Percentiles rank a stretch among this genome's conserved stretches.
phyloP scores from a whole-genome alignment of 805 yeast genomes.

The Ogataea angusta region DNA sequence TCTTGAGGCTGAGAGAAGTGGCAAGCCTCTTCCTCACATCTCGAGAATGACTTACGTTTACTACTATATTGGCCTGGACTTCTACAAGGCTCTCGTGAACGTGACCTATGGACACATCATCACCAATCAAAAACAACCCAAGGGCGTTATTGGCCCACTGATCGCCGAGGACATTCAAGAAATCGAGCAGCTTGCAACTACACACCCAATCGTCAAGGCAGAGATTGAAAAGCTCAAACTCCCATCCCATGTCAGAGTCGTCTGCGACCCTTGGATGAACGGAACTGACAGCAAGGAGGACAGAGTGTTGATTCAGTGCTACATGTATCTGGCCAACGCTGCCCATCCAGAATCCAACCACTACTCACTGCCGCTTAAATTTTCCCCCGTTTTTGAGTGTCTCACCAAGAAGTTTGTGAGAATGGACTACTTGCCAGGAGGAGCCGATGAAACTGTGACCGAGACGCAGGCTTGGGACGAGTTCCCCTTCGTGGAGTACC shows the following conservation, averaged over 20 bases:
- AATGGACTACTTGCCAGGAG: conserved; percentile 73
- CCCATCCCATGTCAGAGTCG: conserved; percentile 51
- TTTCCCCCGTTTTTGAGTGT: conserved; percentile 70
- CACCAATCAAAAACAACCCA: conserved; percentile 51
- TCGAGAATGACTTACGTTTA: conserved; percentile 67
- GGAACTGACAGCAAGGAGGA: conserved; percentile 64
- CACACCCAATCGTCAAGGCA: conserved; percentile 57
- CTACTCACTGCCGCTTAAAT: conserved; percentile 69
- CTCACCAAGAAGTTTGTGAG: conserved; percentile 58
- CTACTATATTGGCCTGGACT: conserved; percentile 53
- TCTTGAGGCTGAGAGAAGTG: conserved; percentile 63
- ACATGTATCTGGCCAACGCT: conserved; percentile 68
- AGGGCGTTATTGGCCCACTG: conserved; percentile 68
- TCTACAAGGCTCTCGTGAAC: conserved; percentile 72
- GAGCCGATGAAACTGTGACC: conserved; percentile 54
- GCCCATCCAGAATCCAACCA: conserved; percentile 71
- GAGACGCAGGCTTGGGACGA: conserved; percentile 61
- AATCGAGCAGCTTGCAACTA: conserved; percentile 47
- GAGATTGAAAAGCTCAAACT: conserved; percentile 66
- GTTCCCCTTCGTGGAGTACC: conserved; percentile 65
- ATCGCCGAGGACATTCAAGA: conserved; percentile 60
- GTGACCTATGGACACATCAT: conserved; percentile 59
- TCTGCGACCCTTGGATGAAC: conserved; percentile 82
- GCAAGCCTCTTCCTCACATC: conserved; percentile 50
- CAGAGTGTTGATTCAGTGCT: conserved; percentile 66